Conservation (phyloP, 306 rosid genomes). For the Prunus fruticosa region DNA sequence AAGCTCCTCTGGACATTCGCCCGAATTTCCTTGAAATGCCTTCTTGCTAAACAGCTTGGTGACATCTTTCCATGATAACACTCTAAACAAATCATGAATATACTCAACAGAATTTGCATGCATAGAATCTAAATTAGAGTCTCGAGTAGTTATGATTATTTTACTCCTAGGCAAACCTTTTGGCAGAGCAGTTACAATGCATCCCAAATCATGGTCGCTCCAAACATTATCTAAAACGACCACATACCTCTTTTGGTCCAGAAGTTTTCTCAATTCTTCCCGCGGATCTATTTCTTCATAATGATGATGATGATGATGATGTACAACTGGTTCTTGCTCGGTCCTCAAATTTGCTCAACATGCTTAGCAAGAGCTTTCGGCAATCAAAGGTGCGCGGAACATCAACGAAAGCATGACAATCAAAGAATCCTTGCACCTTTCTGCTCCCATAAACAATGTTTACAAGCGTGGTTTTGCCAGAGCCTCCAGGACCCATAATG, state of each 20-base stretch:
- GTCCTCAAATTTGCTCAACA: neutral
- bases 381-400: neutral
- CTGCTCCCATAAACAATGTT: neutral
- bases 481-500: constrained; percentile 1
- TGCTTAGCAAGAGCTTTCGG: neutral
- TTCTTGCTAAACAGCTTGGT: neutral
- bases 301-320: too few relatives aligned
- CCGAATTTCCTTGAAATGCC: neutral
- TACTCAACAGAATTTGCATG: neutral
- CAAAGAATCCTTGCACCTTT: neutral
- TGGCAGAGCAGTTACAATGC: neutral
- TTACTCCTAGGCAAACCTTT: constrained; percentile 12
- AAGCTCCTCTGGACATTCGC: neutral
- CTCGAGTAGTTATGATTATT: neutral
- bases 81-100: constrained; percentile 7
- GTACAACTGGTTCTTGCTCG: neutral
- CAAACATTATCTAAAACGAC: constrained; percentile 11
- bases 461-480: neutral
- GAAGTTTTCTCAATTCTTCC: neutral
- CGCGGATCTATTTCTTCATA: neutral
- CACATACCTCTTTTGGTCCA: neutral
- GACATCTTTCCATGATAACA: neutral
- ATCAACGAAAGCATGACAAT: constrained; percentile 1
- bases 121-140: neutral
- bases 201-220: neutral